phyloP scores from a whole-genome alignment of 139 green algal species.

The Pedinophyceae sp. region DNA sequence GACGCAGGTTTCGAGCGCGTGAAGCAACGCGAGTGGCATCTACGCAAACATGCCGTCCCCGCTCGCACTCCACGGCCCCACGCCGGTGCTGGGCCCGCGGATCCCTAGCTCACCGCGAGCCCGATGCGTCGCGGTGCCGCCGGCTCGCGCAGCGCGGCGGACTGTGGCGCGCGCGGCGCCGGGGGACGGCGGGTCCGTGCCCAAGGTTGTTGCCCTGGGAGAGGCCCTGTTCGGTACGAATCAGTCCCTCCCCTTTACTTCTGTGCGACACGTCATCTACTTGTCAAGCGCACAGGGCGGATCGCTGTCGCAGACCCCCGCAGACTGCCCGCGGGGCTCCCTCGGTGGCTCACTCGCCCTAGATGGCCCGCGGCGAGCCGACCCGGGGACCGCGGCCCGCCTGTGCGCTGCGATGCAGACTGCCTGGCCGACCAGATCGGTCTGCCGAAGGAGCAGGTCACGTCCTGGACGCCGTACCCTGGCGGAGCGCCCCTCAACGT shows the following conservation, averaged over 20 bases:
- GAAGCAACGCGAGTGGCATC: too few relatives aligned
- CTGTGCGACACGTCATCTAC: not conserved
- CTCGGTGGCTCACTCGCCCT: not conserved
- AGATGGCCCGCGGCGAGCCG: too few relatives aligned
- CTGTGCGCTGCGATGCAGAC: slow-evolving; percentile 38
- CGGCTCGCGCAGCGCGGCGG: too few relatives aligned
- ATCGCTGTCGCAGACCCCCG: not conserved
- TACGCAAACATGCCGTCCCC: too few relatives aligned
- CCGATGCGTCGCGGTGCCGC: too few relatives aligned
- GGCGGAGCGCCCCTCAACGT: slow-evolving; percentile 73
- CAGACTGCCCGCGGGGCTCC: not conserved
- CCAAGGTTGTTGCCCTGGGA: slow-evolving; percentile 36
- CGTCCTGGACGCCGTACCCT: slow-evolving; percentile 61
- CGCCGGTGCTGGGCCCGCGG: too few relatives aligned
- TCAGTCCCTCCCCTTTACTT: not conserved
- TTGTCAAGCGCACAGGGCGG: not conserved
- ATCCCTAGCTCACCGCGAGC: too few relatives aligned
- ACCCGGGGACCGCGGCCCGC: too few relatives aligned
- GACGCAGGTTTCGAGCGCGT: too few relatives aligned
- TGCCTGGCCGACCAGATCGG: slow-evolving; percentile 59
- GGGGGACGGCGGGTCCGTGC: too few relatives aligned
- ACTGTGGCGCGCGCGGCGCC: too few relatives aligned
- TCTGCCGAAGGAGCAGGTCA: slow-evolving; percentile 41
- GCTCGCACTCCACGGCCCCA: too few relatives aligned
- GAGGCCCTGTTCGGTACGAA: slow-evolving; percentile 44